Evolutionary conservation across 2,329 filamentous ascomycete genomes (phyloP).

Genomic region (Zymoseptoria brevis): DNA sequence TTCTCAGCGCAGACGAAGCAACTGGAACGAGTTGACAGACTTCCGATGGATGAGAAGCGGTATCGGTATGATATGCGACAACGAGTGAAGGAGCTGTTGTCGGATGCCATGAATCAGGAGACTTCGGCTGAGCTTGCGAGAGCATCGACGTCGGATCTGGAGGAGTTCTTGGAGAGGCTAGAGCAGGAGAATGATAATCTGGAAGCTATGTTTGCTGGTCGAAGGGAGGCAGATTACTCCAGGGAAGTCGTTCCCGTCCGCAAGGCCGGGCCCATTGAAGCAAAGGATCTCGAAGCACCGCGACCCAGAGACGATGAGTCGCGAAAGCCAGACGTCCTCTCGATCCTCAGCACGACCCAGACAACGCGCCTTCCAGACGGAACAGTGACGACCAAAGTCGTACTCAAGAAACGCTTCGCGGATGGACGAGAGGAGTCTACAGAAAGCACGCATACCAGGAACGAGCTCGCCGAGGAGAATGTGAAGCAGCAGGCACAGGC

Average conservation of each 20-base stretch:
- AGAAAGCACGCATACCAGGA: slow-evolving; percentile 44
- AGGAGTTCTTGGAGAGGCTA: slow-evolving; percentile 2
- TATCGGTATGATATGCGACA: background rate
- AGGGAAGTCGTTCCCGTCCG: background rate
- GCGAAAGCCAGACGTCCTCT: slow-evolving; percentile 37
- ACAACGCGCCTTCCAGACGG: slow-evolving; percentile 49
- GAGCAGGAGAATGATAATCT: slow-evolving; percentile 10
- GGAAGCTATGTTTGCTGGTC: slow-evolving; percentile 2
- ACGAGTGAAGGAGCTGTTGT: background rate
- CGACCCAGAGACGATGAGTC: background rate
- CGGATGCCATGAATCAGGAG: background rate
- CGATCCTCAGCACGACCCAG: slow-evolving; percentile 51
- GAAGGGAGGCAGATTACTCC: background rate
- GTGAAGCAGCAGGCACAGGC: background rate
- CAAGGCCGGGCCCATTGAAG: background rate
- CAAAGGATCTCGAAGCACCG: background rate
- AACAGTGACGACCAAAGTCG: slow-evolving; percentile 48
- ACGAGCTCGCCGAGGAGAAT: slow-evolving; percentile 3
- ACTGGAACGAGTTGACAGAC: background rate
- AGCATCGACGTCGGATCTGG: slow-evolving; percentile 4
- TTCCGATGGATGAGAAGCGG: slow-evolving; percentile 1
- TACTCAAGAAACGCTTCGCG: slow-evolving; percentile 51
- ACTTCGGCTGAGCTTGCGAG: background rate
- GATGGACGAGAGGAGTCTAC: slow-evolving; percentile 54
- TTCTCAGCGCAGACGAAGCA: background rate